Conservation (phyloP, 2,329 filamentous ascomycete genomes). For the Aspergillus floridensis region DNA sequence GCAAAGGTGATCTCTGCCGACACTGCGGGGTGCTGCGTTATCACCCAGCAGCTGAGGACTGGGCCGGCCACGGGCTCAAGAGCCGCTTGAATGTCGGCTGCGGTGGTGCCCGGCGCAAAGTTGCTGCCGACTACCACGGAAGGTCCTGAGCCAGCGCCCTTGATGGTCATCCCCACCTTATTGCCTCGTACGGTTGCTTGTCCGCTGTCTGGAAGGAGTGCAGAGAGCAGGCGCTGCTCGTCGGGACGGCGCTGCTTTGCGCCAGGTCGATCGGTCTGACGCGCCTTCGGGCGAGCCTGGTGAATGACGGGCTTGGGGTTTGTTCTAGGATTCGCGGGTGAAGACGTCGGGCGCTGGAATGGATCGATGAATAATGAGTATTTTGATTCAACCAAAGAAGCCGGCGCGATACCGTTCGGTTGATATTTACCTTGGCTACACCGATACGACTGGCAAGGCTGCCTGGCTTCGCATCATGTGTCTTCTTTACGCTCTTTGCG, state of each 20-base stretch:
- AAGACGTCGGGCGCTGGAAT: conserved; percentile 41
- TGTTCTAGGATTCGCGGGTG: conserved; percentile 37
- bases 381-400: background rate
- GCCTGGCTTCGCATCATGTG: conserved; percentile 44
- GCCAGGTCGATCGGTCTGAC: conserved; percentile 19
- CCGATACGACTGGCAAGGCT: conserved; percentile 60
- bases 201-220: conserved; percentile 29
- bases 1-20: conserved; percentile 60
- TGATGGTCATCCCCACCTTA: conserved; percentile 51
- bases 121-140: conserved; percentile 61
- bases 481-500: conserved; percentile 40
- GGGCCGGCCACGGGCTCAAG: conserved; percentile 54
- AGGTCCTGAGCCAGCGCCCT: conserved; percentile 52
- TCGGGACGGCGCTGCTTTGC: conserved; percentile 34
- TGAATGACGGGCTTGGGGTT: conserved; percentile 33
- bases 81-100: conserved; percentile 63
- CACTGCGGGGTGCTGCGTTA: conserved; percentile 54
- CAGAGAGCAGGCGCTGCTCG: conserved; percentile 32
- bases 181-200: conserved; percentile 33
- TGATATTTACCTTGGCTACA: conserved; percentile 51
- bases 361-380: background rate
- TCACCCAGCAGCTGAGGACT: conserved; percentile 54
- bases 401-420: background rate
- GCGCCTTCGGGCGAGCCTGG: conserved; percentile 5
- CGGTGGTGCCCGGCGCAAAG: conserved; percentile 65